These are phyloP conservation scores for Neurospora africana DNA, from an alignment of 495 filamentous ascomycete genomes.

Conservation along the genomic window DNA sequence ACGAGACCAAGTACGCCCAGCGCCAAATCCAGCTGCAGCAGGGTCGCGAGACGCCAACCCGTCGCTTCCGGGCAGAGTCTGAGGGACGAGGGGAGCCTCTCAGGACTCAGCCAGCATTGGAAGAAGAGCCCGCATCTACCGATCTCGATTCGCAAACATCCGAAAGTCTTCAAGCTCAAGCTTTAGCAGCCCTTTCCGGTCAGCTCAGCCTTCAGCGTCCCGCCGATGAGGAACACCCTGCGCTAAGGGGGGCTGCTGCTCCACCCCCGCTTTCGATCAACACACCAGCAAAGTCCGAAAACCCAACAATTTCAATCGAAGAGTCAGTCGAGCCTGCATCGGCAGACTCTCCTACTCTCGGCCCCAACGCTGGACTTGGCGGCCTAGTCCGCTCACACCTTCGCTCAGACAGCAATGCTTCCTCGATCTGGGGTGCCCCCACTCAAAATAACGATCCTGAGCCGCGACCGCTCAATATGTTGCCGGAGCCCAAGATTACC, in stretches of 20 bases:
- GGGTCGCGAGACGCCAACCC: conserved; percentile 44
- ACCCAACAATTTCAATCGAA: conserved; percentile 9
- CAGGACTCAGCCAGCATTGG: conserved; percentile 7
- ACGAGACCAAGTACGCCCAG: conserved; percentile 75
- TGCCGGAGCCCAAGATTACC: conserved; percentile 30
- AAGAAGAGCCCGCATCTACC: conserved; percentile 34
- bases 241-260: conserved; percentile 29
- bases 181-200: conserved; percentile 8
- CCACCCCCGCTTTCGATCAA: conserved; percentile 25
- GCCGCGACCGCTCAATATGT: conserved; percentile 24
- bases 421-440: conserved; percentile 54
- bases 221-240: conserved; percentile 35
- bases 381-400: conserved; percentile 81
- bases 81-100: conserved; percentile 11
- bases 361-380: conserved; percentile 58
- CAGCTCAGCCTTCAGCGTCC: conserved; percentile 28
- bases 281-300: conserved; percentile 14
- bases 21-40: conserved; percentile 71
- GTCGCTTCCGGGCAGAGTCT: conserved; percentile 22
- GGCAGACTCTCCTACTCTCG: conserved; percentile 72
- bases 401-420: conserved; percentile 67
- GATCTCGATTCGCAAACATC: conserved; percentile 23
- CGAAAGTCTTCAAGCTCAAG: conserved; percentile 2
- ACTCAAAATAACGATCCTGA: conserved; percentile 21
- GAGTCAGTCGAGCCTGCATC: conserved; percentile 22